These are phyloP conservation scores for Epichloe typhina DNA, from an alignment of 2,329 filamentous ascomycete genomes.

Conservation along the genomic window DNA sequence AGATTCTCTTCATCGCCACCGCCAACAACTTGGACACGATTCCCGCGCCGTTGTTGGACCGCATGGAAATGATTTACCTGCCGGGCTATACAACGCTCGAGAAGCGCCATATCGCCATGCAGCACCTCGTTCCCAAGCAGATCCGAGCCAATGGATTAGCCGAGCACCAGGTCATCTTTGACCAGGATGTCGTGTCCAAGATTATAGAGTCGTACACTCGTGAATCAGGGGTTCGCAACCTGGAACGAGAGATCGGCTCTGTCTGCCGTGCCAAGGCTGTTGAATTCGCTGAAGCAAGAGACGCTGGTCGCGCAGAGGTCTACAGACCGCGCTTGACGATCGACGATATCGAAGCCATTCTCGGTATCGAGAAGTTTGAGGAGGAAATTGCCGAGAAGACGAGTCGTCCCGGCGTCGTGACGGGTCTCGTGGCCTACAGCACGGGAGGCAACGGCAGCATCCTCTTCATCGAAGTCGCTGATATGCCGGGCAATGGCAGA, in stretches of 20 bases:
- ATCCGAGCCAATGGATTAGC: conserved; percentile 78
- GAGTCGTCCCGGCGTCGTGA: conserved; percentile 79
- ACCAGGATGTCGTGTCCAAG: conserved; percentile 78
- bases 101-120: conserved; percentile 86
- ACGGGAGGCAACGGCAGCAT: conserved; percentile 90
- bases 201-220: conserved; percentile 95
- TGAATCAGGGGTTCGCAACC: conserved; percentile 87
- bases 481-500: conserved; percentile 86
- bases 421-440: conserved; percentile 88
- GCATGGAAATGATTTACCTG: conserved; percentile 91
- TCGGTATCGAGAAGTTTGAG: conserved; percentile 87
- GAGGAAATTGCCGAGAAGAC: conserved; percentile 88
- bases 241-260: conserved; percentile 89
- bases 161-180: conserved; percentile 61
- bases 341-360: conserved; percentile 75
- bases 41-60: conserved; percentile 80
- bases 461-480: conserved; percentile 93
- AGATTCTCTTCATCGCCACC: conserved; percentile 94
- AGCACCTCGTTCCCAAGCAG: conserved; percentile 94
- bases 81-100: conserved; percentile 94
- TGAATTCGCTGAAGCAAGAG: conserved; percentile 81
- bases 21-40: conserved; percentile 94
- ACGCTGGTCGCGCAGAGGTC: conserved; percentile 49
- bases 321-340: conserved; percentile 66
- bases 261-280: conserved; percentile 94